Base-by-base conservation (phyloP, 1,284 basidiomycete genomes). In the Gomphus sp. region DNA sequence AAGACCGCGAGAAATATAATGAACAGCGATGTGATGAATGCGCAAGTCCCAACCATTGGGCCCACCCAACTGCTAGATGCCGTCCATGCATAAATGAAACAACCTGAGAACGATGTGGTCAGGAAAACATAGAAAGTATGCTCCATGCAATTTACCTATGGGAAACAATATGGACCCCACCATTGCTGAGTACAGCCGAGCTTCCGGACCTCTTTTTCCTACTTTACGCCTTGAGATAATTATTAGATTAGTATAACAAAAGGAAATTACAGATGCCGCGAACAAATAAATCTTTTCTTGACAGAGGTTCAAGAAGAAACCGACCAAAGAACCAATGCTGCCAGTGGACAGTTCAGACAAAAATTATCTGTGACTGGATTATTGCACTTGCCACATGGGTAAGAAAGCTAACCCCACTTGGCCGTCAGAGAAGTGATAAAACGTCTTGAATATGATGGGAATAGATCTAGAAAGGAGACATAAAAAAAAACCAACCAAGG, bases 231-330 rank as follows among this genome's bases (percentile, higher is more conserved):
- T 86, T 62, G 43, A 54, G 25, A 47, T 61, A 36, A 25, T 62
- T 58, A 6, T 18, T 41, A 16, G 14, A 2, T 25, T 16, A 41
- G 4, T 22, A 43, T 5, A 55, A 34, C 14, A 33, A 39, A 51
- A 22, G 56, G 41, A 5, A 52, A 45, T 3, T 16, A n/a, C 8
- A 3, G 52, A 36, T 8, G 39, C 45, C 7, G 66, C 79, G 5
- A 62, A 85, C 81, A 72, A 72, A 65, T 91, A 92, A 1, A 89
- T 67, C 33, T 67, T 70, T 64, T 91, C 87, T 71, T 90, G 87
- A 61, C 80, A 78, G 14, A 85, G 66, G 64, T 84, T 86, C 2
- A 73, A 74, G 0, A 70, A 53, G 61, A 83, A 81, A 1, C 87
- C 88, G 1, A 88, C 64, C 5, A 80, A 10, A 6, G 76, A 75